A percentile compares a stretch with the other conserved stretches of the same genome.
These are phyloP conservation scores for Santalum album DNA, from an alignment of 164 flowering plant species.

Conservation along the genomic window DNA sequence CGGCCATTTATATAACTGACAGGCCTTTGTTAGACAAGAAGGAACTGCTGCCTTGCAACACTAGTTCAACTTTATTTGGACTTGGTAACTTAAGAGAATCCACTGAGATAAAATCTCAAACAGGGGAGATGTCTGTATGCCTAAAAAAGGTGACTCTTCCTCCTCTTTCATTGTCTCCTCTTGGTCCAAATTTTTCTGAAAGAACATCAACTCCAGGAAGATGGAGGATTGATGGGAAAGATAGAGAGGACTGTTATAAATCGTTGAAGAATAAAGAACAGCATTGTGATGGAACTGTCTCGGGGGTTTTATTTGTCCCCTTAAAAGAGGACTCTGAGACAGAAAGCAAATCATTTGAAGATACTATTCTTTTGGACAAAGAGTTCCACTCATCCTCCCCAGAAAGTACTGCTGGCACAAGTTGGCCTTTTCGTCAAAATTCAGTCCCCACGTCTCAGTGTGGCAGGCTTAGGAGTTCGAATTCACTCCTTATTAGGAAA, in stretches of 20 bases:
- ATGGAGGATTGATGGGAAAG: slow-evolving; percentile 15
- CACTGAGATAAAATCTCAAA: slow-evolving; percentile 14
- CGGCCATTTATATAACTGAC: slow-evolving; percentile 43
- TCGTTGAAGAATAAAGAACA: slow-evolving; percentile 18
- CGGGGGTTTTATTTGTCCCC: slow-evolving; percentile 15
- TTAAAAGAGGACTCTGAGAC: slow-evolving; percentile 35
- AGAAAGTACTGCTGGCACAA: slow-evolving; percentile 20
- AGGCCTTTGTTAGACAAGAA: slow-evolving; percentile 54
- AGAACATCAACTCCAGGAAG: slow-evolving; percentile 30
- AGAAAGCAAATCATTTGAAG: slow-evolving; percentile 33
- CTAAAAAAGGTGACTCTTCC: slow-evolving; percentile 25
- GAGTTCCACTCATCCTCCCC: slow-evolving; percentile 29
- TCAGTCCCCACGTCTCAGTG: slow-evolving; percentile 20
- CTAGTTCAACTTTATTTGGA: slow-evolving; percentile 21
- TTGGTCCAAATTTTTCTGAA: slow-evolving; percentile 57
- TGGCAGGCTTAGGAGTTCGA: slow-evolving; percentile 37
- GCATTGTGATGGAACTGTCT: slow-evolving; percentile 26
- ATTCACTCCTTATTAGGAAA: slow-evolving; percentile 56
- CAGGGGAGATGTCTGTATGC: slow-evolving; percentile 24
- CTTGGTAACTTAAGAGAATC: slow-evolving; percentile 14
- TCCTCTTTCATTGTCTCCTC: slow-evolving; percentile 71
- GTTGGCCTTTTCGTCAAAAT: slow-evolving; percentile 21
- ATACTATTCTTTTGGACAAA: slow-evolving; percentile 23
- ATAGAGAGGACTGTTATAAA: slow-evolving; percentile 18
- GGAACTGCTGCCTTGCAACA: slow-evolving; percentile 16